A percentile compares a stretch with the other conserved stretches of the same genome.
These are phyloP conservation scores for Podila epigama DNA, from an alignment of 192 early-diverging fungal species.

Conservation along the genomic window DNA sequence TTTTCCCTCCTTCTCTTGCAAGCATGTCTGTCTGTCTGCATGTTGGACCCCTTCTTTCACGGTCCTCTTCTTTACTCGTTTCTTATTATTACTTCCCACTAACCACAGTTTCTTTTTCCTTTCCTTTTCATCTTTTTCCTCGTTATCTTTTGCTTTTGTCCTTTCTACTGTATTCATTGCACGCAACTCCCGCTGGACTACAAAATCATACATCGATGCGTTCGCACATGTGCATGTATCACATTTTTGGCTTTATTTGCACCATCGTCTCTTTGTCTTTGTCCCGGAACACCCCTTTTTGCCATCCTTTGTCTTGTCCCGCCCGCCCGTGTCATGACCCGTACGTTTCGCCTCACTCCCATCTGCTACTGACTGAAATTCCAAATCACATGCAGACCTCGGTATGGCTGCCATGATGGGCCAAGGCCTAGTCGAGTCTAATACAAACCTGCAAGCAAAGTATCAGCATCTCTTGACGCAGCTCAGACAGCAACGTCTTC, in stretches of 20 bases:
- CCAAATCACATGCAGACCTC: constrained; percentile 7
- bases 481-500: constrained; percentile 31
- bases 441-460: constrained; percentile 20
- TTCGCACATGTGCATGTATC: too few relatives aligned
- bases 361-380: constrained; percentile 3
- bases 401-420: constrained; percentile 33
- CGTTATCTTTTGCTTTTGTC: neutral
- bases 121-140: neutral
- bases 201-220: too few relatives aligned
- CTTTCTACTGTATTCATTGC: neutral
- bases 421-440: constrained; percentile 25
- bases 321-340: too few relatives aligned
- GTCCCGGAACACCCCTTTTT: too few relatives aligned
- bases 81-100: neutral
- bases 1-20: too few relatives aligned
- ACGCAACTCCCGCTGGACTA: too few relatives aligned
- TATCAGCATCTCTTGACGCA: constrained; percentile 25
- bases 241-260: neutral
- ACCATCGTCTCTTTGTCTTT: neutral
- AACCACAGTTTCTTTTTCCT: neutral
- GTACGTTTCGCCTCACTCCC: neutral
- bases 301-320: too few relatives aligned
- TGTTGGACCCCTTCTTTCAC: neutral
- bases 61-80: neutral
- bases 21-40: too few relatives aligned